phyloP scores from a whole-genome alignment of 1,284 basidiomycete genomes.

The Microbotryum silenes-acaulis region DNA sequence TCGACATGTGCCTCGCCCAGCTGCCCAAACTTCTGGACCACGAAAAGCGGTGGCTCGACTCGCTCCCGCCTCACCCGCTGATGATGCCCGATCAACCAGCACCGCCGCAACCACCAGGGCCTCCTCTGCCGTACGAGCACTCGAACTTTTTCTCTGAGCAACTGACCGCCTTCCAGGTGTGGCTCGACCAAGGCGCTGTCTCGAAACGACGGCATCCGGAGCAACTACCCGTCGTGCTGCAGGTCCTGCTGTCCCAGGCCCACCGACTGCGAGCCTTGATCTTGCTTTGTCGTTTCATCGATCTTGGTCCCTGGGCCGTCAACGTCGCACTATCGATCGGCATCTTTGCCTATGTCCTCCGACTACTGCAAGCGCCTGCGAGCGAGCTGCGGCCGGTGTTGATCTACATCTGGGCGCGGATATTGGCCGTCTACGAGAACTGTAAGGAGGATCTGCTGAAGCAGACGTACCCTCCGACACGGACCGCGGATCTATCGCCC shows the following conservation, averaged over 20 bases:
- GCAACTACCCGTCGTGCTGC: conserved; percentile 93
- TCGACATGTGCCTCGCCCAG: conserved; percentile 90
- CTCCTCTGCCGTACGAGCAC: conserved; percentile 58
- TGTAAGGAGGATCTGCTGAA: conserved; percentile 87
- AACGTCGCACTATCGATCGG: conserved; percentile 95
- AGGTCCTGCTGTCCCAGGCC: conserved; percentile 91
- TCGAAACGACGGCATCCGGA: conserved; percentile 67
- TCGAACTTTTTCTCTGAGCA: conserved; percentile 95
- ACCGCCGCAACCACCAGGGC: conserved; percentile 40
- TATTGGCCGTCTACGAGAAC: conserved; percentile 86
- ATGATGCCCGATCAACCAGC: conserved; percentile 30
- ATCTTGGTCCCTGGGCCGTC: conserved; percentile 97
- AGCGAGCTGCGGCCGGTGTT: conserved; percentile 93
- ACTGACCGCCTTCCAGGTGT: conserved; percentile 93
- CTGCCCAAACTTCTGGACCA: conserved; percentile 76
- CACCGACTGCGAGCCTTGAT: conserved; percentile 92
- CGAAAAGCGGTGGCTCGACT: conserved; percentile 47
- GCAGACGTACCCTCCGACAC: conserved; percentile 47
- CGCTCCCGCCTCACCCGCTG: conserved; percentile 25
- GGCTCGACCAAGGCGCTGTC: conserved; percentile 76
- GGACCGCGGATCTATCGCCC: conserved; percentile 24
- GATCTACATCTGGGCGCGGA: conserved; percentile 98
- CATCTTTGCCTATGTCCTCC: conserved; percentile 97
- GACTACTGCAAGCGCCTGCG: conserved; percentile 87
- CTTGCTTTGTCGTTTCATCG: conserved; percentile 93